Evolutionary conservation across 345 rosid genomes (phyloP).

Genomic region (Brassica carinata): DNA sequence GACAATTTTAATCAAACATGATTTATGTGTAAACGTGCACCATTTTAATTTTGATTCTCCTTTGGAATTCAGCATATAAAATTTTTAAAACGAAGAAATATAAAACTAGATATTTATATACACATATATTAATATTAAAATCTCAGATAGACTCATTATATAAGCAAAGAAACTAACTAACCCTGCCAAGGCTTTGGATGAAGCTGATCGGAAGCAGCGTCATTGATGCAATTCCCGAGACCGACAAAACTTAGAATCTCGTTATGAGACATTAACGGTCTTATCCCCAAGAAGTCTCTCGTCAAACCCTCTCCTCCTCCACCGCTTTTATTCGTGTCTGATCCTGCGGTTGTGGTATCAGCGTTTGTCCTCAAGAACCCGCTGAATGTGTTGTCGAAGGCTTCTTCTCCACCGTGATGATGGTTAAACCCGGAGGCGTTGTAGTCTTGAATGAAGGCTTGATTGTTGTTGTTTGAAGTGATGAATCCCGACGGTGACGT

Average conservation of each 20-base stretch:
- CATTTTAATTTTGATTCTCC: conserved; percentile 14
- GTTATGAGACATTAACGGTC: conserved; percentile 65
- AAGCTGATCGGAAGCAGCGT: conserved; percentile 49
- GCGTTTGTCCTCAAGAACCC: conserved; percentile 49
- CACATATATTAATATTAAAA: conserved; percentile 1
- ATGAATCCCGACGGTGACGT: conserved; percentile 32
- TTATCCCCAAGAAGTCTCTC: conserved; percentile 84
- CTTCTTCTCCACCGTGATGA: conserved; percentile 29
- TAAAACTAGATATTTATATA: conserved; percentile 6
- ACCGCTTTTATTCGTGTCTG: conserved; percentile 28
- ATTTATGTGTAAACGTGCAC: conserved; percentile 26
- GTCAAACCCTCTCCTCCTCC: conserved; percentile 61
- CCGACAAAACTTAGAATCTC: conserved; percentile 73
- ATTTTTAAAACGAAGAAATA: conserved; percentile 8
- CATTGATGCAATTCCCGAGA: conserved; percentile 58
- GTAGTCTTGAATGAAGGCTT: conserved; percentile 51
- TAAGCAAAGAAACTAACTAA: conserved; percentile 37
- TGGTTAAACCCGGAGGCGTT: conserved; percentile 46
- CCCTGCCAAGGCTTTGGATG: conserved; percentile 69
- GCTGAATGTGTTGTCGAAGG: conserved; percentile 51
- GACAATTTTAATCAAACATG: background rate
- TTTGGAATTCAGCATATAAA: conserved; percentile 12
- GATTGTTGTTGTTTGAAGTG: conserved; percentile 30
- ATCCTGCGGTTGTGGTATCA: conserved; percentile 12
- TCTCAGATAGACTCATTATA: conserved; percentile 6